Conservation (phyloP, 345 rosid species). For the Hevea brasiliensis region DNA sequence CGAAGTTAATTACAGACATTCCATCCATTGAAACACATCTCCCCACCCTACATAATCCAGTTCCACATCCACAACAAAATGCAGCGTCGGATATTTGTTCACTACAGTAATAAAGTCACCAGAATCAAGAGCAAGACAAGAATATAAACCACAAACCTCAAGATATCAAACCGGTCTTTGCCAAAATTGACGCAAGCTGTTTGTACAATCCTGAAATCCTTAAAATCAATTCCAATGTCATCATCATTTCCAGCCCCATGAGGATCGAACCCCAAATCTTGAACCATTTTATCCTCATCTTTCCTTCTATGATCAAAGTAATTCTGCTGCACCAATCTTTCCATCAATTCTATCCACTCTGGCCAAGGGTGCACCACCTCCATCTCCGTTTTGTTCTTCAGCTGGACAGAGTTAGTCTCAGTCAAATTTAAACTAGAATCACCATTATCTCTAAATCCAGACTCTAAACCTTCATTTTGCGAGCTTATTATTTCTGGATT, state of each 20-base stretch:
- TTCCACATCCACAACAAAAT: too few species aligned
- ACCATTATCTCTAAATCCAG: background rate
- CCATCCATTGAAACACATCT: too few species aligned
- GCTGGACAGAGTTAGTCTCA: constrained; percentile 13
- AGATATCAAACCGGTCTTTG: constrained; percentile 91
- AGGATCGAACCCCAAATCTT: constrained; percentile 54
- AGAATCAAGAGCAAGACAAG: background rate
- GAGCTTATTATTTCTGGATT: constrained; percentile 14
- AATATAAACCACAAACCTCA: constrained; percentile 57
- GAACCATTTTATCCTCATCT: constrained; percentile 63
- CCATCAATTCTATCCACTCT: constrained; percentile 96
- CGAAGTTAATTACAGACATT: too few species aligned
- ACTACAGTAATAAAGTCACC: background rate
- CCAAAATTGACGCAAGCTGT: constrained; percentile 87
- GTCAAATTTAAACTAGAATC: constrained; percentile 1
- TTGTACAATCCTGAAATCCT: constrained; percentile 72
- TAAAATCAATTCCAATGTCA: constrained; percentile 53
- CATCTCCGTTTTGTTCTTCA: constrained; percentile 38
- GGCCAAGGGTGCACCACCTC: constrained; percentile 95
- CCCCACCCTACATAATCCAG: too few species aligned
- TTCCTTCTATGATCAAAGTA: constrained; percentile 83
- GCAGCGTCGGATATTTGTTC: too few species aligned
- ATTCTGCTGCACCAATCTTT: constrained; percentile 77
- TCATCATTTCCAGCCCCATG: constrained; percentile 21
- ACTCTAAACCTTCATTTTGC: constrained; percentile 6